Percentiles rank a stretch among this genome's conserved stretches.
Conservation (phyloP, 176 grass and related monocot species). For the Avena sativa region DNA sequence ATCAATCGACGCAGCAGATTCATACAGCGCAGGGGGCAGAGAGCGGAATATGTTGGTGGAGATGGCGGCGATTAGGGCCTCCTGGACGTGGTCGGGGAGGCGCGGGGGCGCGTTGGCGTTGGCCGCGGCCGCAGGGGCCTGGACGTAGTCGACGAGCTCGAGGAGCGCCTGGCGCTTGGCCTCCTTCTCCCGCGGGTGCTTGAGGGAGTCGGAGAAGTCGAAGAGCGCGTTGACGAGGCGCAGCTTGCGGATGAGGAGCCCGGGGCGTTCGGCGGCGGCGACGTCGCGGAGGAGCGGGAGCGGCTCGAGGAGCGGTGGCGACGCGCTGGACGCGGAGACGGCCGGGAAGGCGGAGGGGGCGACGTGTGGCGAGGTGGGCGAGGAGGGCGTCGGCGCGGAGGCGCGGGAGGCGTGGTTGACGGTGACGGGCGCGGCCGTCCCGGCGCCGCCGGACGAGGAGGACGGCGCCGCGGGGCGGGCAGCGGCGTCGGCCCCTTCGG, state of each 20-base stretch:
- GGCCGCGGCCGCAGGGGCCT: slow-evolving; percentile 50
- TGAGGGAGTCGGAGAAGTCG: slow-evolving; percentile 81
- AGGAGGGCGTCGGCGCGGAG: slow-evolving; percentile 44
- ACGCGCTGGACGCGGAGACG: slow-evolving; percentile 19
- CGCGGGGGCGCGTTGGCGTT: slow-evolving; percentile 49
- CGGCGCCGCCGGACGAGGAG: slow-evolving; percentile 44
- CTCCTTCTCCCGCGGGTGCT: slow-evolving; percentile 78
- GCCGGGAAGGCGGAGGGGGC: slow-evolving; percentile 20
- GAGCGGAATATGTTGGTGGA: slow-evolving; percentile 79
- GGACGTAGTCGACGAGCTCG: slow-evolving; percentile 85
- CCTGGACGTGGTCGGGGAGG: slow-evolving; percentile 75
- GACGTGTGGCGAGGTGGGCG: slow-evolving; percentile 52
- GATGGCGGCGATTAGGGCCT: slow-evolving; percentile 67
- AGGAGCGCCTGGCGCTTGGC: slow-evolving; percentile 84
- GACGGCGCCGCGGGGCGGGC: slow-evolving; percentile 41
- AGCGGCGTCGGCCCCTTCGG: slow-evolving; percentile 50
- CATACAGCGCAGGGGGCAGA: slow-evolving; percentile 67
- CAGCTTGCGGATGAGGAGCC: slow-evolving; percentile 79
- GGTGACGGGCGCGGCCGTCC: slow-evolving; percentile 59
- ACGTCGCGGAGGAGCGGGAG: slow-evolving; percentile 84
- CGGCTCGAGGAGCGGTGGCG: slow-evolving; percentile 68
- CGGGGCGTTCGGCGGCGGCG: slow-evolving; percentile 63
- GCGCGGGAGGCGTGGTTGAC: slow-evolving; percentile 78
- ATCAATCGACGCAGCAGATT: slow-evolving; percentile 62
- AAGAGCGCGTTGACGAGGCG: slow-evolving; percentile 73